Conservation (phyloP, 345 rosid genomes). For the Moricandia arvensis region DNA sequence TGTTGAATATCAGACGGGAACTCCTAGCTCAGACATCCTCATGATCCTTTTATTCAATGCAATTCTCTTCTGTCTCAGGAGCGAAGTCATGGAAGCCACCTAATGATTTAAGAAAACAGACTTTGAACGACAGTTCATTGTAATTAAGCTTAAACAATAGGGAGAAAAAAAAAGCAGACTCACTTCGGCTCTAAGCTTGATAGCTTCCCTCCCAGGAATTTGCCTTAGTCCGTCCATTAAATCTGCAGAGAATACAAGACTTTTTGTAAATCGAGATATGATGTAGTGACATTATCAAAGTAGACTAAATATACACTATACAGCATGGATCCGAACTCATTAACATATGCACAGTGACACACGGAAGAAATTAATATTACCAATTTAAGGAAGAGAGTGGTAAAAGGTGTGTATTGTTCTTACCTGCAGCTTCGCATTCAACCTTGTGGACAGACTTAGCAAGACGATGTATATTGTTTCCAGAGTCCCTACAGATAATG, state of each 20-base stretch:
- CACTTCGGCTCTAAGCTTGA: conserved; percentile 95
- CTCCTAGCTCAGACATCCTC: conserved; percentile 81
- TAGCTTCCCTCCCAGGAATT: conserved; percentile 83
- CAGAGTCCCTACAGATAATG: conserved; percentile 59
- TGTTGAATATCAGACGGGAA: conserved; percentile 50
- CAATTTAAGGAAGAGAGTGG: neutral
- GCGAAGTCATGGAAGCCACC: conserved; percentile 86
- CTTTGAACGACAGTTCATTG: neutral
- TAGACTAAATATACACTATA: neutral
- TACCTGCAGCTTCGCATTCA: conserved; percentile 79
- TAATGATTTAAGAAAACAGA: conserved; percentile 19
- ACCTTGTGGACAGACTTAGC: conserved; percentile 72
- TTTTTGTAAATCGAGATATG: neutral
- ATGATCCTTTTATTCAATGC: conserved; percentile 62
- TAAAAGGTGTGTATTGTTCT: neutral
- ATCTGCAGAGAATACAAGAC: conserved; percentile 43
- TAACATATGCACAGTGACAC: neutral
- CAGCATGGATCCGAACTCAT: neutral
- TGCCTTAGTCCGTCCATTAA: conserved; percentile 91
- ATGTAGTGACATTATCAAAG: conserved; percentile 5
- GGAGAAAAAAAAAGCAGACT: conserved; percentile 13
- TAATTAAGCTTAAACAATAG: neutral
- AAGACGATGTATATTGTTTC: conserved; percentile 63
- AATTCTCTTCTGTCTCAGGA: conserved; percentile 56
- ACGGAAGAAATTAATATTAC: neutral